Evolutionary conservation across 1,284 basidiomycete genomes (phyloP).

Genomic region (Melampsora americana): DNA sequence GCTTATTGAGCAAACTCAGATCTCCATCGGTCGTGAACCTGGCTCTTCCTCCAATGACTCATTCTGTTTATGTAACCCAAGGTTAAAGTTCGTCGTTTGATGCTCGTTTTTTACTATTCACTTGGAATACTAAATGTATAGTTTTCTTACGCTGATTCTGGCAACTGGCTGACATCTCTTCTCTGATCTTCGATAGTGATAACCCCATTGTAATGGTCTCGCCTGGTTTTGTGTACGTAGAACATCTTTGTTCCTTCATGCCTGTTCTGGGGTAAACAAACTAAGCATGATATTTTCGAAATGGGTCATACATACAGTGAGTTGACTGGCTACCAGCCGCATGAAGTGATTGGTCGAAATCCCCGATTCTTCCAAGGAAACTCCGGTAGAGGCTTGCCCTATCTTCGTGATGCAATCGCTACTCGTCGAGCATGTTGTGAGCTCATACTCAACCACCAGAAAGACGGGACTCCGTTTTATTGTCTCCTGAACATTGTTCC

Average conservation of each 20-base stretch:
- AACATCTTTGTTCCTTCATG: background rate
- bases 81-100: slow-evolving; percentile 9
- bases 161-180: background rate
- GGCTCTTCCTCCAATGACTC: slow-evolving; percentile 5
- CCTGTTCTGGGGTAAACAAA: background rate
- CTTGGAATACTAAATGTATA: background rate
- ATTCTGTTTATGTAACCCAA: slow-evolving; percentile 26
- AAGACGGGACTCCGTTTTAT: slow-evolving; percentile 48
- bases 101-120: background rate
- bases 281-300: background rate
- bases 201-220: slow-evolving; percentile 42
- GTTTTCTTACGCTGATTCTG: no score
- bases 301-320: background rate
- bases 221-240: slow-evolving; percentile 27
- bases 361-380: slow-evolving; percentile 45
- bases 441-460: slow-evolving; percentile 50
- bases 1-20: no score
- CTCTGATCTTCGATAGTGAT: slow-evolving; percentile 17
- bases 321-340: slow-evolving; percentile 49
- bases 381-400: slow-evolving; percentile 8
- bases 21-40: no score
- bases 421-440: slow-evolving; percentile 40
- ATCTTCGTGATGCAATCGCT: slow-evolving; percentile 14
- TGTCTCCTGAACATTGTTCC: slow-evolving; percentile 50
- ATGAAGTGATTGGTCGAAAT: slow-evolving; percentile 51